Evolutionary conservation across 768 basidiomycete genomes (phyloP), one percentile per base, ranked within the genome.

Genomic region (Boletus rubropictus): DNA sequence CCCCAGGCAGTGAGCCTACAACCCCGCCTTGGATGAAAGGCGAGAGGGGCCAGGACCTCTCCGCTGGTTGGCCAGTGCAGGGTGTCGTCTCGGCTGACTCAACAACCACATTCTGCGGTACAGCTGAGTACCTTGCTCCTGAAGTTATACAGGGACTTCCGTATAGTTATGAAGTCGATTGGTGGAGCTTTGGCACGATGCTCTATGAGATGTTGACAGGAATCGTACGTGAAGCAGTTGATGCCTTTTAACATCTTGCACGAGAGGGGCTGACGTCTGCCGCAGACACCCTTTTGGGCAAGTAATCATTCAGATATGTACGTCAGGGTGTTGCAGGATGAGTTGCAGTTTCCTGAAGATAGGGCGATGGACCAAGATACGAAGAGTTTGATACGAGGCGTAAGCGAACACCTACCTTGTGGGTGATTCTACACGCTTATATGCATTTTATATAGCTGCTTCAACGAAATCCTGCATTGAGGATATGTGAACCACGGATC

Each of bases 181-280:
- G 92, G 89, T 99, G 93, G 94, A 89, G 86, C 54, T 87, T 95
- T 59, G 95, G 95, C 29, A 97, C 95, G 52, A 95, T 98, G 88
- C 70, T 98, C 50, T 92, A 89, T 64, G 95, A 98, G 72, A 95
- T 96, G 87, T 71, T 98, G 68, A 89, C 89, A 32, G 95, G 95
- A 22, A 87, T 94, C 54, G 93, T 94, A 66, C 81, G 36, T 49
- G 39, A 22, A 44, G 29, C 31, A 42, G 17, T 28, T 18, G 17
- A 10, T 27, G 49, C 29, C 40, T 58, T 38, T 44, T 58, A 44
- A 39, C 49, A 43, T 55, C 44, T 46, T 49, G 43, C 22, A 53
- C 48, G 38, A 39, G 47, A 46, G 47, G 56, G 51, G 39, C 32
- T 56, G 51, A 61, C 37, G 39, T 47, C 10, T 48, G 31, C 52